Evolutionary conservation across 306 rosid species (phyloP).

Genomic region (Medicago ruthenica): DNA sequence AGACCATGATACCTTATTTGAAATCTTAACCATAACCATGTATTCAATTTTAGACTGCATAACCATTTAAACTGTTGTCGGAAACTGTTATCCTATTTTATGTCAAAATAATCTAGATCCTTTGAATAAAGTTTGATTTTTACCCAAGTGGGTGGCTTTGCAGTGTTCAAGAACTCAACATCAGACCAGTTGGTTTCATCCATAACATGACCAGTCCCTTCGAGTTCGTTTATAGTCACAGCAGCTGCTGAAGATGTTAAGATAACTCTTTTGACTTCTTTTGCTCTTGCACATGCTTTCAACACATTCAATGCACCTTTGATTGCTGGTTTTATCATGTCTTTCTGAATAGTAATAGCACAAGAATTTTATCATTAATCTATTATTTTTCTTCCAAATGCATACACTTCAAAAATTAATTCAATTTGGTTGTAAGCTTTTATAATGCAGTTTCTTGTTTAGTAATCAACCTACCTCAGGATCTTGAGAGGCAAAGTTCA

Average conservation of each 20-base stretch:
- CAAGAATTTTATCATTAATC: constrained; percentile 3
- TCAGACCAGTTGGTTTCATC: constrained; percentile 78
- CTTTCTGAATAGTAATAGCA: constrained; percentile 55
- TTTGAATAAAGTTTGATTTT: neutral
- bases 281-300: constrained; percentile 68
- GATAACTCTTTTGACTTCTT: constrained; percentile 72
- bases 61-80: neutral
- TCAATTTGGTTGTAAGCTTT: neutral
- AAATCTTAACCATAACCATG: neutral
- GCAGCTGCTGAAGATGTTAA: constrained; percentile 88
- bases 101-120: neutral
- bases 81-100: neutral
- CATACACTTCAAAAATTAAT: neutral
- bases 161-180: constrained; percentile 59
- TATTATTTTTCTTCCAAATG: neutral
- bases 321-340: constrained; percentile 87
- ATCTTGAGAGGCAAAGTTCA: constrained; percentile 77
- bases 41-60: neutral
- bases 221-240: constrained; percentile 58
- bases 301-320: constrained; percentile 73
- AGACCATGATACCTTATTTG: neutral
- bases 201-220: constrained; percentile 59
- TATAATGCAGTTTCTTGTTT: neutral
- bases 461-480: constrained; percentile 66
- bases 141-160: constrained; percentile 87